Conservation (phyloP, 495 filamentous ascomycete species). For the Lepidopterella palustris region DNA sequence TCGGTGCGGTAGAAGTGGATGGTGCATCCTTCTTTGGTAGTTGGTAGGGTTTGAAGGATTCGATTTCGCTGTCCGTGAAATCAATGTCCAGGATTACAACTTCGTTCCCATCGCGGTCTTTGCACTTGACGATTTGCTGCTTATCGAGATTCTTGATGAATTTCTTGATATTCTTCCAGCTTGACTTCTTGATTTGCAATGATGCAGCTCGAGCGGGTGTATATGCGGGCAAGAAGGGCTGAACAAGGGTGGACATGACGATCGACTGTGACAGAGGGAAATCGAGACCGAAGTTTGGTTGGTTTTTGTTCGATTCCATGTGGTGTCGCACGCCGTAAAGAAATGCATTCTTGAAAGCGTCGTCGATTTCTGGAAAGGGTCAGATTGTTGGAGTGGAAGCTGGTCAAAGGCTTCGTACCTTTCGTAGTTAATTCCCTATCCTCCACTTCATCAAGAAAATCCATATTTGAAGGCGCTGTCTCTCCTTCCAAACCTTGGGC, state of each 20-base stretch:
- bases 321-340: conserved; percentile 55
- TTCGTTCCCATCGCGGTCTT: conserved; percentile 61
- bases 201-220: conserved; percentile 49
- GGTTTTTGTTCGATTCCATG: conserved; percentile 46
- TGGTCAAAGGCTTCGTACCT: conserved; percentile 35
- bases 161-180: conserved; percentile 68
- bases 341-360: conserved; percentile 61
- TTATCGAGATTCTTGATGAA: conserved; percentile 70
- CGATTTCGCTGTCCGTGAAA: conserved; percentile 50
- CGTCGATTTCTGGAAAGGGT: conserved; percentile 54
- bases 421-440: conserved; percentile 51
- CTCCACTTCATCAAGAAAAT: conserved; percentile 28
- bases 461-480: conserved; percentile 22
- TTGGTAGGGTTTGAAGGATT: conserved; percentile 57
- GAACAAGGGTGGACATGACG: conserved; percentile 58
- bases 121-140: conserved; percentile 53
- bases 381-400: conserved; percentile 4
- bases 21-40: conserved; percentile 50
- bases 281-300: conserved; percentile 48
- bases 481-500: conserved; percentile 34
- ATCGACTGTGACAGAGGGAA: conserved; percentile 61
- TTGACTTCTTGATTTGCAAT: conserved; percentile 67
- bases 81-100: conserved; percentile 62
- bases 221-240: conserved; percentile 60
- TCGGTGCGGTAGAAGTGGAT: conserved; percentile 35